phyloP scores from a whole-genome alignment of 257 asterid genomes.

The Jacaranda mimosifolia region DNA sequence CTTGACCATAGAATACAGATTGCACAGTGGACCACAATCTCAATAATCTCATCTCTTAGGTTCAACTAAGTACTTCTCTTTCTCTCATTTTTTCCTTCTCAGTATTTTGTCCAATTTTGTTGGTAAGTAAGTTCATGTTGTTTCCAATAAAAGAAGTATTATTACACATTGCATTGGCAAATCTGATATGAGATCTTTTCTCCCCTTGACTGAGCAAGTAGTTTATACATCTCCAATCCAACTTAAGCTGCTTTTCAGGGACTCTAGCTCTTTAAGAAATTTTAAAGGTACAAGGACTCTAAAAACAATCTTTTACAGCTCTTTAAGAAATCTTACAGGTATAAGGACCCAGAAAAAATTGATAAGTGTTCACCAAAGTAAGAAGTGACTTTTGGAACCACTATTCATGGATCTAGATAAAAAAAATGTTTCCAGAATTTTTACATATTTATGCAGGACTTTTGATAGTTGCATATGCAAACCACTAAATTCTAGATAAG shows the following conservation, averaged over 20 bases:
- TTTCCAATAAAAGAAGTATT: neutral
- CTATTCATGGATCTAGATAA: neutral
- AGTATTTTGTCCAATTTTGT: neutral
- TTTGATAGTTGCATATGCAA: neutral
- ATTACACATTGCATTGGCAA: neutral
- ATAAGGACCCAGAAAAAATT: too few species aligned
- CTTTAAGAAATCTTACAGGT: too few species aligned
- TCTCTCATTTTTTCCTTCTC: neutral
- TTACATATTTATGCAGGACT: too few species aligned
- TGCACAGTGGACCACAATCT: neutral
- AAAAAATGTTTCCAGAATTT: neutral
- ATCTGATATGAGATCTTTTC: neutral
- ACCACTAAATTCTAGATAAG: too few species aligned
- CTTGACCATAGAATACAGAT: neutral
- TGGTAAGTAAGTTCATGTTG: neutral
- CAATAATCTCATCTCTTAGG: slow-evolving; percentile 22
- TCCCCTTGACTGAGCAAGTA: neutral
- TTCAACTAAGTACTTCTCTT: neutral
- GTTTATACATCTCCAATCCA: neutral
- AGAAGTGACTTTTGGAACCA: neutral
- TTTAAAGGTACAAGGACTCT: neutral
- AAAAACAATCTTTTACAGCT: too few species aligned
- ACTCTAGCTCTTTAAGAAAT: too few species aligned
- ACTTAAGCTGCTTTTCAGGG: too few species aligned
- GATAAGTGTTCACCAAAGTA: neutral